These are phyloP conservation scores for Chaetothyriales sp. DNA, from an alignment of 2,329 filamentous ascomycete species.

Conservation along the genomic window DNA sequence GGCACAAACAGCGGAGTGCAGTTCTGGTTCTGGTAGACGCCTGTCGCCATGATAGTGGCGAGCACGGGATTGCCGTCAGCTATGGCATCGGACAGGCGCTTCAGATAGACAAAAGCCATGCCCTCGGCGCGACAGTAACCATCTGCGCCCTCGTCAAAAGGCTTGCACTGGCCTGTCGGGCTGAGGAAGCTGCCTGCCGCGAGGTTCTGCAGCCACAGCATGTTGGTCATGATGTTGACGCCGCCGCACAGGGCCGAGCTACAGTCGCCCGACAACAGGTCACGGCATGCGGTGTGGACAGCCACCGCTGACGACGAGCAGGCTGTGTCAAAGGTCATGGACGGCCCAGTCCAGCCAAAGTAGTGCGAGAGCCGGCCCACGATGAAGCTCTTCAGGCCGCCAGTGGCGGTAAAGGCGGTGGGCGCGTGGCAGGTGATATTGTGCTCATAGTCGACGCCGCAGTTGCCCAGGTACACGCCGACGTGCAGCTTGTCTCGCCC, in stretches of 20 bases:
- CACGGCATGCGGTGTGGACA: conserved; percentile 19
- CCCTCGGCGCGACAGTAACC: conserved; percentile 20
- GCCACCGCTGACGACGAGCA: conserved; percentile 19
- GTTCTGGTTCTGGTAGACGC: conserved; percentile 15
- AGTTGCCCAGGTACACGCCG: conserved; percentile 20
- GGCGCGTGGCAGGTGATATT: conserved; percentile 18
- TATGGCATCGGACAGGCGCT: conserved; percentile 12
- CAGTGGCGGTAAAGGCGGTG: conserved; percentile 10
- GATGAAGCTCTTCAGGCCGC: conserved; percentile 13
- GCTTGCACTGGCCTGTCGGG: conserved; percentile 6
- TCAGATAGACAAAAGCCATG: conserved; percentile 13
- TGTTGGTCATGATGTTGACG: conserved; percentile 1
- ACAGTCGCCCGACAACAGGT: conserved; percentile 9
- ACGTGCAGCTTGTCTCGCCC: conserved; percentile 9
- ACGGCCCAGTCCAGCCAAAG: conserved; percentile 18
- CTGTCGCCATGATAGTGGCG: conserved; percentile 14
- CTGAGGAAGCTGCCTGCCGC: conserved; percentile 18
- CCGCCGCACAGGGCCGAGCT: conserved; percentile 6
- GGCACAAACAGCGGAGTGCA: conserved; percentile 15
- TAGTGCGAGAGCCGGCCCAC: conserved; percentile 19
- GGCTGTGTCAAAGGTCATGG: conserved; percentile 17
- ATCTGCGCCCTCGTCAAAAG: conserved; percentile 13
- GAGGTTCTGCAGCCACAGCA: conserved; percentile 9
- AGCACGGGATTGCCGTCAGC: conserved; percentile 12
- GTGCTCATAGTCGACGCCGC: conserved; percentile 18